A percentile compares a stretch with the other conserved stretches of the same genome.
Evolutionary conservation across 768 basidiomycete species (phyloP).

Genomic region (Xerocomellus chrysenteron): DNA sequence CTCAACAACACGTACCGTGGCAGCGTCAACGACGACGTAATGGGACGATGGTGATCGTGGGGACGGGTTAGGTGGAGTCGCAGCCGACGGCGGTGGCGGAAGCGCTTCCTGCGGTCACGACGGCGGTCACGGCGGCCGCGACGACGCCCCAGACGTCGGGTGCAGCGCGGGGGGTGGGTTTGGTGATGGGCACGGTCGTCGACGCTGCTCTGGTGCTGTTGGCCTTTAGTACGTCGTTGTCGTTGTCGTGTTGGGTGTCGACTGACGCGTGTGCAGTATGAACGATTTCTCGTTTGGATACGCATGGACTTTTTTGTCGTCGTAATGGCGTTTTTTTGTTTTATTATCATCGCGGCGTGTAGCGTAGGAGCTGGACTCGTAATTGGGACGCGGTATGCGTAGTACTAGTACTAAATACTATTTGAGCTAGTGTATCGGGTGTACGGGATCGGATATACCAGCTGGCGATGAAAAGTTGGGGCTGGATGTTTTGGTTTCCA

Average conservation of each 20-base stretch:
- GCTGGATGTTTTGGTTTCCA: no score
- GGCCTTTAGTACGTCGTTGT: not conserved
- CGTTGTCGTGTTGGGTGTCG: no score
- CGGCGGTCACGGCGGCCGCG: slow-evolving; percentile 29
- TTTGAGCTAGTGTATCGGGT: no score
- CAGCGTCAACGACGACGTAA: slow-evolving; percentile 74
- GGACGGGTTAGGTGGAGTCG: slow-evolving; percentile 71
- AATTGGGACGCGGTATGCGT: no score
- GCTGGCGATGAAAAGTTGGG: no score
- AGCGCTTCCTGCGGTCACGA: slow-evolving; percentile 38
- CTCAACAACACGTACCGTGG: slow-evolving; percentile 82
- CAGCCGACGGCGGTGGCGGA: slow-evolving; percentile 54
- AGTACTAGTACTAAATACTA: no score
- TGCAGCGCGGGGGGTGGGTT: not conserved
- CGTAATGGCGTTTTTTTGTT: not conserved
- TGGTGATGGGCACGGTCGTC: not conserved
- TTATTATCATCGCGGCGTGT: not conserved
- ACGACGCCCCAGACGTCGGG: not conserved
- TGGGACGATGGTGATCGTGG: slow-evolving; percentile 74
- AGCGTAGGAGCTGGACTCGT: not conserved
- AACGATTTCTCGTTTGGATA: not conserved
- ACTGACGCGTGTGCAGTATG: not conserved
- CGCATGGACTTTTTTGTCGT: not conserved
- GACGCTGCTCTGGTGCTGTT: not conserved
- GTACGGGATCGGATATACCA: no score